phyloP scores from a whole-genome alignment of 108 stramenopile genomes.

The Seminavis robusta region DNA sequence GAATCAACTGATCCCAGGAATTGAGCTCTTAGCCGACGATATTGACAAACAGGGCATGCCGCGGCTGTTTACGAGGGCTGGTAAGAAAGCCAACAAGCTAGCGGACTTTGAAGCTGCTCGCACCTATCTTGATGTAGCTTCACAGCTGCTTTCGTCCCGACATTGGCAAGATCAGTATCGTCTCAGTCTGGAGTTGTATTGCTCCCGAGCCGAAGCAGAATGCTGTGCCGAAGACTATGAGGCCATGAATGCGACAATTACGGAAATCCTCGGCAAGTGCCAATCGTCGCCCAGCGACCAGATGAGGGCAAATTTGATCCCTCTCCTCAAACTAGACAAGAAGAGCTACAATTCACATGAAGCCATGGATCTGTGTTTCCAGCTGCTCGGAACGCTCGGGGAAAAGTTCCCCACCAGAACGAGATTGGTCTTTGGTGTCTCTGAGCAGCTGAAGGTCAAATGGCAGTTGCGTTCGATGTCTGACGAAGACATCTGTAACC shows the following conservation, averaged over 20 bases:
- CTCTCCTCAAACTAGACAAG: too few relatives aligned
- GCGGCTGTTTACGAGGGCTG: slow-evolving; percentile 7
- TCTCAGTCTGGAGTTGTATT: slow-evolving; percentile 14
- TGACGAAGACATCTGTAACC: background rate
- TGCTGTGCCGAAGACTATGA: slow-evolving; percentile 14
- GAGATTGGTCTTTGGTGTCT: too few relatives aligned
- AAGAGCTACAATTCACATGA: too few relatives aligned
- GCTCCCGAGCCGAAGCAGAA: slow-evolving; percentile 11
- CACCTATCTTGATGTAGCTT: slow-evolving; percentile 7
- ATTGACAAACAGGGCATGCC: slow-evolving; percentile 4
- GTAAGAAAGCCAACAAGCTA: slow-evolving; percentile 8
- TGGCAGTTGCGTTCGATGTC: background rate
- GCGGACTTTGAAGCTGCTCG: slow-evolving; percentile 18
- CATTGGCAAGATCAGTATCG: slow-evolving; percentile 8
- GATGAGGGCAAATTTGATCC: slow-evolving; percentile 3
- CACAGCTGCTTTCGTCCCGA: background rate
- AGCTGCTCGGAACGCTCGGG: slow-evolving; percentile 8
- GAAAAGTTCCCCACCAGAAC: slow-evolving; percentile 5
- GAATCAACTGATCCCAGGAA: background rate
- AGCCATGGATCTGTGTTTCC: slow-evolving; percentile 6
- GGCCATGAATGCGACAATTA: background rate
- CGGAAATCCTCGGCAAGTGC: slow-evolving; percentile 4
- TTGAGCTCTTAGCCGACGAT: background rate
- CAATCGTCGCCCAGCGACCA: slow-evolving; percentile 9
- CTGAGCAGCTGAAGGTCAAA: too few relatives aligned